phyloP scores from a whole-genome alignment of 225 moss, liverwort and hornwort species.

The Rhytidiadelphus loreus region DNA sequence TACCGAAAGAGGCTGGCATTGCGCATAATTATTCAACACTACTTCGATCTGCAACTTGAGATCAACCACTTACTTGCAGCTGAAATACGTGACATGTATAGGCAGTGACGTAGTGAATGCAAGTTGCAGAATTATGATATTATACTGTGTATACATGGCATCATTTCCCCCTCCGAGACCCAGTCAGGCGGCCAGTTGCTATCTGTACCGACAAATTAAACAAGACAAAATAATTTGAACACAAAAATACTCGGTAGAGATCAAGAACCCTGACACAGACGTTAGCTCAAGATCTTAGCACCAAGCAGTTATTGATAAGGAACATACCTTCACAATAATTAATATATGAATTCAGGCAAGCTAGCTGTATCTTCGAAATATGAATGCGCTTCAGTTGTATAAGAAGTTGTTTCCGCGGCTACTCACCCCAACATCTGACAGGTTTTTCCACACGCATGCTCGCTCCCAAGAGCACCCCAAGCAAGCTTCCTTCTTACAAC shows the following conservation, averaged over 20 bases:
- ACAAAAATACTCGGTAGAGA: too few species aligned
- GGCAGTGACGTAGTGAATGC: not conserved
- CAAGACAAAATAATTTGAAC: not conserved
- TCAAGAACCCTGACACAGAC: not conserved
- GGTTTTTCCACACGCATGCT: conserved; percentile 49
- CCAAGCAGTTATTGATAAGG: not conserved
- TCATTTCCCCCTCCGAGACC: not conserved
- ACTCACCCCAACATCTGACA: conserved; percentile 31
- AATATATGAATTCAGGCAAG: not conserved
- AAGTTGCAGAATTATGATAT: not conserved
- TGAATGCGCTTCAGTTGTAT: conserved; percentile 17
- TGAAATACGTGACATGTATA: too few species aligned
- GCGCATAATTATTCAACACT: not conserved
- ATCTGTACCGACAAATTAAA: too few species aligned
- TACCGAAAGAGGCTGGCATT: not conserved
- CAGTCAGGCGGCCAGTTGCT: not conserved
- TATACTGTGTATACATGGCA: not conserved
- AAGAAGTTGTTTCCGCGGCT: conserved; percentile 22
- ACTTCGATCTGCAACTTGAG: not conserved
- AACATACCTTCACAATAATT: not conserved
- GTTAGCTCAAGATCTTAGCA: not conserved
- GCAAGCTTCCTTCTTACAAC: not conserved
- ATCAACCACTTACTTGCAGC: not conserved
- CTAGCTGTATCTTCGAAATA: not conserved
- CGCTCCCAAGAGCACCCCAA: conserved; percentile 16